Conservation (phyloP, 768 basidiomycete genomes). For the Lactifluus pinguis region DNA sequence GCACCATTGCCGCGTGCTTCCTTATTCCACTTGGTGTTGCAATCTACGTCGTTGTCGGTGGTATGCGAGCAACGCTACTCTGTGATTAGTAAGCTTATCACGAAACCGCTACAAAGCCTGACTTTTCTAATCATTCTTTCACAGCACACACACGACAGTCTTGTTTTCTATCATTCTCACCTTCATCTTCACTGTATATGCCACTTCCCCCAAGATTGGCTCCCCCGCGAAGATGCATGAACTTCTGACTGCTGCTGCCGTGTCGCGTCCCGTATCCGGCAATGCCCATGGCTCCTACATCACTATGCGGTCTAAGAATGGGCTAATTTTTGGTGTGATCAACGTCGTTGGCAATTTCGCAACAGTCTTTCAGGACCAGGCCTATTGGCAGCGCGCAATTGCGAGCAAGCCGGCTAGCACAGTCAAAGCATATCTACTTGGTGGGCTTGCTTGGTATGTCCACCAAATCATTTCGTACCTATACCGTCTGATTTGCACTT, state of each 20-base stretch:
- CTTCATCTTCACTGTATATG: slow-evolving; percentile 74
- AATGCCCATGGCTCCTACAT: slow-evolving; percentile 80
- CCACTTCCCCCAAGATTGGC: slow-evolving; percentile 71
- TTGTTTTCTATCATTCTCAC: slow-evolving; percentile 80
- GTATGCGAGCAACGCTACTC: slow-evolving; percentile 77
- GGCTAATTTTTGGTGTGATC: slow-evolving; percentile 65
- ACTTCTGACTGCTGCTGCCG: slow-evolving; percentile 54
- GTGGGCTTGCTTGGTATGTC: slow-evolving; percentile 75
- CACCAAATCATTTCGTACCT: background rate
- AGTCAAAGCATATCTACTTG: slow-evolving; percentile 85
- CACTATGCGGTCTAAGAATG: slow-evolving; percentile 51
- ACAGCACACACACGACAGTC: slow-evolving; percentile 77
- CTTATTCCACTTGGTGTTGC: slow-evolving; percentile 81
- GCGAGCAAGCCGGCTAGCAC: slow-evolving; percentile 76
- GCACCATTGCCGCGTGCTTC: slow-evolving; percentile 85
- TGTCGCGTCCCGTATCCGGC: slow-evolving; percentile 52
- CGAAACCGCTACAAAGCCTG: background rate
- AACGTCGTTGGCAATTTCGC: slow-evolving; percentile 83
- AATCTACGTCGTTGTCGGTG: slow-evolving; percentile 81
- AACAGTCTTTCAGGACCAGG: slow-evolving; percentile 47
- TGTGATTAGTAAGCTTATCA: slow-evolving; percentile 65
- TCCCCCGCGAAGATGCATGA: slow-evolving; percentile 70
- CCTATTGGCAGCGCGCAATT: slow-evolving; percentile 91
- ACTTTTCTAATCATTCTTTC: background rate
- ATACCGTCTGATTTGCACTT: background rate